These are phyloP conservation scores for Ophidiomyces ophidiicola DNA, from an alignment of 2,329 filamentous ascomycete species.

Conservation along the genomic window DNA sequence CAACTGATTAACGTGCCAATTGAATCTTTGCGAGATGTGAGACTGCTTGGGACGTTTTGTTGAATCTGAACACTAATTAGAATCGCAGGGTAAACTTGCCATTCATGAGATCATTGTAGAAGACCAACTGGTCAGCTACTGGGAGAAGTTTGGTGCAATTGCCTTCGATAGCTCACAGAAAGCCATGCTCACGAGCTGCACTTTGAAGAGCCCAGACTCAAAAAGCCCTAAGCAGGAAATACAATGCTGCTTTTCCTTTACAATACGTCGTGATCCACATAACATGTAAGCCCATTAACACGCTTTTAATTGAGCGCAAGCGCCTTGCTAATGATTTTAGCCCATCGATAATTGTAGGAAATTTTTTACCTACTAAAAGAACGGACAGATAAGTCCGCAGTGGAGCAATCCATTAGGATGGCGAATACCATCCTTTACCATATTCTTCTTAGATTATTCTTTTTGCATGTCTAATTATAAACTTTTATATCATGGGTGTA, in stretches of 20 bases:
- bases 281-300: conserved; percentile 69
- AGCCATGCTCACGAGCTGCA: conserved; percentile 86
- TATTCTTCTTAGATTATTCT: too few species aligned
- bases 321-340: conserved; percentile 40
- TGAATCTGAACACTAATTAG: conserved; percentile 10
- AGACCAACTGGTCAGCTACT: conserved; percentile 89
- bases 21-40: conserved; percentile 77
- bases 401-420: background rate
- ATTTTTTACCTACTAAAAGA: conserved; percentile 81
- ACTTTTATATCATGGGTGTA: too few species aligned
- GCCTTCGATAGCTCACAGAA: conserved; percentile 92
- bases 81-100: conserved; percentile 71
- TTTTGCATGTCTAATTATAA: too few species aligned
- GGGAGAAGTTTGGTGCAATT: conserved; percentile 98
- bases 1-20: conserved; percentile 89
- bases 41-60: conserved; percentile 27
- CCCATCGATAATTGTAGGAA: conserved; percentile 87
- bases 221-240: conserved; percentile 60
- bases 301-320: conserved; percentile 2
- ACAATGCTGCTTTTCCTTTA: conserved; percentile 95
- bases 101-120: conserved; percentile 93
- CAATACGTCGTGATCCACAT: conserved; percentile 84
- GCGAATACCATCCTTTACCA: too few species aligned
- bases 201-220: conserved; percentile 67
- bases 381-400: conserved; percentile 37